Evolutionary conservation across 1,139 yeast species (phyloP).

Genomic region (Hyphopichia burtonii): DNA sequence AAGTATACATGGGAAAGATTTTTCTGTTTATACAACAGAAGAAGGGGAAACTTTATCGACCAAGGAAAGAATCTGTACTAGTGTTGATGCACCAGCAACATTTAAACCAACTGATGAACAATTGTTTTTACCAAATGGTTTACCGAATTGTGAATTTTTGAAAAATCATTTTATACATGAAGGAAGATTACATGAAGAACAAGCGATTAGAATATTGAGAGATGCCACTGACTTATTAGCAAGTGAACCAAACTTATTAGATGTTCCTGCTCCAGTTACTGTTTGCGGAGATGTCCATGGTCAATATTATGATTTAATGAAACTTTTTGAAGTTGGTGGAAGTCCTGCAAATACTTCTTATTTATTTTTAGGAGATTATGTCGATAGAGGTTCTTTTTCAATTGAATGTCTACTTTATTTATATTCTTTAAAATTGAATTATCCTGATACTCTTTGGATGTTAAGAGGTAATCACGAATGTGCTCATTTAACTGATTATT

Average conservation of each 20-base stretch:
- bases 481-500: conserved; percentile 88
- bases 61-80: conserved; percentile 61
- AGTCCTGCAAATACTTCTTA: conserved; percentile 76
- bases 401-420: conserved; percentile 82
- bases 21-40: conserved; percentile 59
- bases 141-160: conserved; percentile 72
- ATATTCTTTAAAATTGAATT: conserved; percentile 77
- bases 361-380: conserved; percentile 91
- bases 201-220: conserved; percentile 65
- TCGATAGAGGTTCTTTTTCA: conserved; percentile 91
- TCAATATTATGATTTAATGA: conserved; percentile 87
- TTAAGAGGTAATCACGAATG: conserved; percentile 96
- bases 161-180: conserved; percentile 75
- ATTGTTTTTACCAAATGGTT: conserved; percentile 60
- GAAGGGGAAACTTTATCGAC: conserved; percentile 71
- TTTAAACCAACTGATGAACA: conserved; percentile 65
- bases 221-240: conserved; percentile 69
- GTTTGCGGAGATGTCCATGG: conserved; percentile 98
- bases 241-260: conserved; percentile 75
- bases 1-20: conserved; percentile 34
- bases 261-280: conserved; percentile 90
- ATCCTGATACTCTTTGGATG: conserved; percentile 76
- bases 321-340: conserved; percentile 93
- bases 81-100: conserved; percentile 70
- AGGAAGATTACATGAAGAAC: conserved; percentile 74